Evolutionary conservation across 2,329 filamentous ascomycete species (phyloP).

Genomic region (Fusarium chlamydosporum): DNA sequence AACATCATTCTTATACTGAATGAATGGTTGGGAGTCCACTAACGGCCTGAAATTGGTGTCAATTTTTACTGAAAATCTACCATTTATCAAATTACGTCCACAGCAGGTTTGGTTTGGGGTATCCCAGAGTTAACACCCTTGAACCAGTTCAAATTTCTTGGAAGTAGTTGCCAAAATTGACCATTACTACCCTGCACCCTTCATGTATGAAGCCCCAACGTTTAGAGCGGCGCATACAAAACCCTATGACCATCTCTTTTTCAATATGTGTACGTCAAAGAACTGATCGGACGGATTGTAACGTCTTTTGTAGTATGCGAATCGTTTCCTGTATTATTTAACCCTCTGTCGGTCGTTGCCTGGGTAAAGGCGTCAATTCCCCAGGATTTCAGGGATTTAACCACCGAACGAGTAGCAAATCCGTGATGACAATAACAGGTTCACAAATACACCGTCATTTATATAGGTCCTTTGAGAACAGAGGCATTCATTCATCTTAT

Average conservation of each 20-base stretch:
- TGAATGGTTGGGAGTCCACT: neutral
- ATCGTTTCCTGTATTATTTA: neutral
- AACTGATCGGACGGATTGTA: neutral
- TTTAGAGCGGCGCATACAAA: neutral
- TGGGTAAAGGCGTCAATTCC: neutral
- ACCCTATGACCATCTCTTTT: neutral
- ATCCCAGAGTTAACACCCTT: neutral
- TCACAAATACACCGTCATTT: neutral
- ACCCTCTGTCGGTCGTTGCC: neutral
- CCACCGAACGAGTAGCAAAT: neutral
- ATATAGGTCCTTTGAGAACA: constrained; percentile 1
- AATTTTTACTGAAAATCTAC: neutral
- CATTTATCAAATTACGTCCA: neutral
- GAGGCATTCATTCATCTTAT: constrained; percentile 1
- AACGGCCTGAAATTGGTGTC: neutral
- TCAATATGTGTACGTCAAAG: neutral
- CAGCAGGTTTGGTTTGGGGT: neutral
- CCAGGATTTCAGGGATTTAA: no score
- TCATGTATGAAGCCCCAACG: neutral
- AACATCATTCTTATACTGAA: no score
- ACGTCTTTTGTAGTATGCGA: neutral
- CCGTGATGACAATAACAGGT: neutral
- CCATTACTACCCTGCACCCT: constrained; percentile 1
- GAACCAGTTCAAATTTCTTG: constrained; percentile 15
- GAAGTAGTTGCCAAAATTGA: neutral